Conservation (phyloP, 129 eudicot species). For the Mikania micrantha region DNA sequence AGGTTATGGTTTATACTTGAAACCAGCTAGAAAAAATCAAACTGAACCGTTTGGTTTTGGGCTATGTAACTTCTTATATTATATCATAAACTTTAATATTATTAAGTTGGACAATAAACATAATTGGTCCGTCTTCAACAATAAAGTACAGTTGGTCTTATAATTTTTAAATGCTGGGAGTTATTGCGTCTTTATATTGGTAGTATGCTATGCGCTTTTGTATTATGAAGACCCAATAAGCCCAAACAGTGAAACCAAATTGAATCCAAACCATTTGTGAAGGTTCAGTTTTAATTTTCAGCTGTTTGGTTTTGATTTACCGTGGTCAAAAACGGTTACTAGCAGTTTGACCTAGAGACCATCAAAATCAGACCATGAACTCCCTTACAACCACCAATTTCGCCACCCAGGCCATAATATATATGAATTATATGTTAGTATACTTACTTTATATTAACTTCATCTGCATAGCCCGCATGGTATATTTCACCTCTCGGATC, state of each 20-base stretch:
- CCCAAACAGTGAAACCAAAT: background rate
- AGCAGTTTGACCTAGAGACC: background rate
- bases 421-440: background rate
- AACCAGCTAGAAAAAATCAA: background rate
- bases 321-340: background rate
- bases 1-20: background rate
- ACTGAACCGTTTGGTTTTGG: background rate
- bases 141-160: background rate
- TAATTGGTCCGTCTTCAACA: background rate
- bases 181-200: background rate
- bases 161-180: background rate
- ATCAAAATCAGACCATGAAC: background rate
- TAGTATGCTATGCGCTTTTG: background rate
- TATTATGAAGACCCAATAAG: no score
- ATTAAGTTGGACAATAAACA: background rate
- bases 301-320: background rate
- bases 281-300: background rate
- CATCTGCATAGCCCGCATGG: conserved; percentile 76
- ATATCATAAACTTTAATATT: background rate
- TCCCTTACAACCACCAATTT: background rate
- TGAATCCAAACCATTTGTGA: background rate
- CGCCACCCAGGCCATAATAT: background rate
- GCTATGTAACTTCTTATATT: background rate
- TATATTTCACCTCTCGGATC: conserved; percentile 94
- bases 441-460: background rate